Base-by-base conservation (phyloP, 1,284 basidiomycete genomes). In the Exsudoporus floridanus region DNA sequence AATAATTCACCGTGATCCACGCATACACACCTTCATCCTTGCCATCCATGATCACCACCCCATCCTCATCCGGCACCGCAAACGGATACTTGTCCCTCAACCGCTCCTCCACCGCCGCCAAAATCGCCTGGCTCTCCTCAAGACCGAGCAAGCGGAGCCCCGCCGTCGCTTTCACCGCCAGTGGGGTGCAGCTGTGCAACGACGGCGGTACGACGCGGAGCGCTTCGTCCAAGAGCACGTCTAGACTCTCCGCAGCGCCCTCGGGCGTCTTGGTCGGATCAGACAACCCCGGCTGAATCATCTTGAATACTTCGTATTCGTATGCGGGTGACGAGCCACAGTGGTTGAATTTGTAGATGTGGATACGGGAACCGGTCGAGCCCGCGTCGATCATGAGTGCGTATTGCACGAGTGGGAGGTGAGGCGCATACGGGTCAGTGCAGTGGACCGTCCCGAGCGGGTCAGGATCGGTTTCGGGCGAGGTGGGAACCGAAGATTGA, bases 331-430 rank as follows among this genome's bases (percentile, higher is more conserved):
- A 82, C 0, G 86, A 71, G 0, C 79, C 78, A 75, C 94, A 97
- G 76, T 95, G 90, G 78, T 95, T 83, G 81, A 98, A 97, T 70
- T 96, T 97, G 86, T 98, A 98, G 25, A 98, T 84, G 77, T 99
- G 96, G 64, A 99, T 95, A 16, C 96, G 86, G 2, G 94, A 97
- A 19, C 96, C 96, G 0, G 94, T 98, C 35, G 94, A 98, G 16
- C 96, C 97, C 0, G 97, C 96, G 70, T 99, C 96, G 71, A 99
- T 92, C 85, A 98, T 98, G 63, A 99, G 82, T 0, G 93, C 94
- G 70, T 92, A 99, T 71, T 98, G 94, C 9, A 94, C 88, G 50
- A 94, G 74, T 0, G 76, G 77, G 8, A 71, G 63, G 52, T 70
- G 59, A 0, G 80, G 60, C 13, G 73, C 72, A 67, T 82, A 70